These are phyloP conservation scores for Geranomyces variabilis DNA, from an alignment of 192 early-diverging fungal species.

Conservation along the genomic window DNA sequence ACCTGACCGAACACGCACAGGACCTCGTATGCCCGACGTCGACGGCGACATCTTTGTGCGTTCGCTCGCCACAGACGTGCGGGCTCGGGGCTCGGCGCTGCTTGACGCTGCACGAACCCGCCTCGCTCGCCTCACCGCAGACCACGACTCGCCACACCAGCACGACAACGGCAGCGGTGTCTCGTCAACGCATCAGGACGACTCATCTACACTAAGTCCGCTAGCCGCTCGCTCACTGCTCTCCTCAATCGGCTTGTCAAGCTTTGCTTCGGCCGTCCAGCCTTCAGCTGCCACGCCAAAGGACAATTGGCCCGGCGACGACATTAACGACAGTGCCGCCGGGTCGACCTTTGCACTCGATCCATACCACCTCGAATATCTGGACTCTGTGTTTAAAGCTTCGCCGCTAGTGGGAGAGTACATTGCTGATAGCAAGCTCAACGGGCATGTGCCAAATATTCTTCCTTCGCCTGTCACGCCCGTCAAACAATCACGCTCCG, in stretches of 20 bases:
- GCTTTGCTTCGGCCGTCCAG: background rate
- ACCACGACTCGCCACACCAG: background rate
- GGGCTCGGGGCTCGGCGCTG: constrained; percentile 1
- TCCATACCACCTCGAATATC: constrained; percentile 33
- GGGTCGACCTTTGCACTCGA: constrained; percentile 35
- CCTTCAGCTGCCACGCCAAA: background rate
- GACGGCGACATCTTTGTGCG: constrained; percentile 24
- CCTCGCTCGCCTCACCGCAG: no score
- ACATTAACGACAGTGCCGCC: background rate
- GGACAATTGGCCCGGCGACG: background rate
- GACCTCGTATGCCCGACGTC: constrained; percentile 22
- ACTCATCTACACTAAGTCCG: constrained; percentile 5
- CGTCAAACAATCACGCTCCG: background rate
- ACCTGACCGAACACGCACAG: background rate
- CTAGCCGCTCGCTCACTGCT: background rate
- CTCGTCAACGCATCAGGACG: background rate
- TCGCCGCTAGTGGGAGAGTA: constrained; percentile 24
- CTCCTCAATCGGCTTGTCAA: background rate
- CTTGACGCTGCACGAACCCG: background rate
- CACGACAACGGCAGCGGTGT: background rate
- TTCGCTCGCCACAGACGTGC: constrained; percentile 14
- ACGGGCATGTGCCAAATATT: constrained; percentile 11
- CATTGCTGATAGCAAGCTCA: background rate
- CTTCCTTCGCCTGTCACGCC: background rate
- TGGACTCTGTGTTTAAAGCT: constrained; percentile 11